Conservation (phyloP, 345 rosid genomes). For the Hypericum androsaemum region DNA sequence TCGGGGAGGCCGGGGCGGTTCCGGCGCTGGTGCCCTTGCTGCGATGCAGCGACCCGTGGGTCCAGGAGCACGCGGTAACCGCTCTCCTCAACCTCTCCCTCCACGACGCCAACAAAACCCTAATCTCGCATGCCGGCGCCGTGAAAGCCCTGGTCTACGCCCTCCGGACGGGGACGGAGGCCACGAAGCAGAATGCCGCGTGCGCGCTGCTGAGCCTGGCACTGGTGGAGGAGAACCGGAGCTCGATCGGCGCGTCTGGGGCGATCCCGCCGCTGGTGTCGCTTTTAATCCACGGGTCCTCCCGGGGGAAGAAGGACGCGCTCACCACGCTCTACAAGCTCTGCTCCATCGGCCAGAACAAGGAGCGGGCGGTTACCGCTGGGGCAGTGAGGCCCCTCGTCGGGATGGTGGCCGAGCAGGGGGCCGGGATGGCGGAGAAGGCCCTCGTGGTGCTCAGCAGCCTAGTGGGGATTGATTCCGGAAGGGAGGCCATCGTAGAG, state of each 20-base stretch:
- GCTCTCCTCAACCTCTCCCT: slow-evolving; percentile 80
- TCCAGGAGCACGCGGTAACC: slow-evolving; percentile 92
- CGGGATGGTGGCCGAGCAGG: slow-evolving; percentile 64
- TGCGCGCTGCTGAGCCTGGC: slow-evolving; percentile 83
- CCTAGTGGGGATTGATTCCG: slow-evolving; percentile 57
- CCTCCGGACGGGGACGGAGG: slow-evolving; percentile 82
- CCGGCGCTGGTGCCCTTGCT: slow-evolving; percentile 77
- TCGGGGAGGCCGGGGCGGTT: slow-evolving; percentile 91
- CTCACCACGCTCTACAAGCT: slow-evolving; percentile 88
- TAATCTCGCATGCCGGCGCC: slow-evolving; percentile 61
- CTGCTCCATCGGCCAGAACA: slow-evolving; percentile 64
- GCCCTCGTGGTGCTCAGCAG: slow-evolving; percentile 90
- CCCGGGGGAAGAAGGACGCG: slow-evolving; percentile 81
- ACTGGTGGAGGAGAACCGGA: slow-evolving; percentile 73
- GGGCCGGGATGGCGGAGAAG: slow-evolving; percentile 87
- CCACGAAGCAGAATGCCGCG: slow-evolving; percentile 94
- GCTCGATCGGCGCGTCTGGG: slow-evolving; percentile 77
- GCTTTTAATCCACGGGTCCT: slow-evolving; percentile 64
- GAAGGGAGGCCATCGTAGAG: slow-evolving; percentile 71
- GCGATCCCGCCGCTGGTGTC: slow-evolving; percentile 93
- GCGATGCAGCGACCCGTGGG: slow-evolving; percentile 74
- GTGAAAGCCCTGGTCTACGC: slow-evolving; percentile 80
- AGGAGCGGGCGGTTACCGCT: slow-evolving; percentile 82
- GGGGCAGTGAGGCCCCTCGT: slow-evolving; percentile 91
- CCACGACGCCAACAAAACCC: slow-evolving; percentile 52